Evolutionary conservation across 192 early-diverging fungal genomes (phyloP).

Genomic region (Linnemannia elongata): DNA sequence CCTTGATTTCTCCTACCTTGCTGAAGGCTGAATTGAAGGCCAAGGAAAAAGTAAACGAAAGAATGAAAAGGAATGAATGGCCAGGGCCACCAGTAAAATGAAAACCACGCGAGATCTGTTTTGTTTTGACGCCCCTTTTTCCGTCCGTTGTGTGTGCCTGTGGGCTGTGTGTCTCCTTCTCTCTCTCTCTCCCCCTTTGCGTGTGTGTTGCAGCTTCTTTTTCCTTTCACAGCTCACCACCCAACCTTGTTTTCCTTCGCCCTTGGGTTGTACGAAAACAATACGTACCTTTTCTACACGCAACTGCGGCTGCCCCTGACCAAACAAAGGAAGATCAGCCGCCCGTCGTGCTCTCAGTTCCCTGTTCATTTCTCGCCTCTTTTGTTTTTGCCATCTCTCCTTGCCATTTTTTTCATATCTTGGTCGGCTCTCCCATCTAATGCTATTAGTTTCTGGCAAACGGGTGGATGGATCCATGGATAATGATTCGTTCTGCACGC

Average conservation of each 20-base stretch:
- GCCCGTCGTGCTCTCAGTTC: not conserved
- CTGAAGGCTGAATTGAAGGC: not conserved
- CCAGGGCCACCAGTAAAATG: not conserved
- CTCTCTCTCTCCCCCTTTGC: too few relatives aligned
- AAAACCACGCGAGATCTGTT: conserved; percentile 6
- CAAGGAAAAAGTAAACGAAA: not conserved
- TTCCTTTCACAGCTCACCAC: not conserved
- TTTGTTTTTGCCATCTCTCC: not conserved
- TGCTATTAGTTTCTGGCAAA: not conserved
- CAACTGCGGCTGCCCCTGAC: not conserved
- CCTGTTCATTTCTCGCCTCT: conserved; percentile 2
- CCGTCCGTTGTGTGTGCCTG: not conserved
- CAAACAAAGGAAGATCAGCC: not conserved
- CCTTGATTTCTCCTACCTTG: not conserved
- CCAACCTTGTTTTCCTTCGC: conserved; percentile 3
- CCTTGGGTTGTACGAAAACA: not conserved
- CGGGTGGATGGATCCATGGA: not conserved
- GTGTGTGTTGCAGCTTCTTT: not conserved
- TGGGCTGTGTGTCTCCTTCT: not conserved
- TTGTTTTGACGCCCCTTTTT: not conserved
- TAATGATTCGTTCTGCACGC: not conserved
- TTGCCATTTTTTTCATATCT: not conserved
- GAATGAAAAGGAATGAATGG: not conserved
- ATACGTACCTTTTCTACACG: not conserved
- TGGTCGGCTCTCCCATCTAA: not conserved